Conservation (phyloP, 805 yeast genomes). For the Soucietia sequanensis region DNA sequence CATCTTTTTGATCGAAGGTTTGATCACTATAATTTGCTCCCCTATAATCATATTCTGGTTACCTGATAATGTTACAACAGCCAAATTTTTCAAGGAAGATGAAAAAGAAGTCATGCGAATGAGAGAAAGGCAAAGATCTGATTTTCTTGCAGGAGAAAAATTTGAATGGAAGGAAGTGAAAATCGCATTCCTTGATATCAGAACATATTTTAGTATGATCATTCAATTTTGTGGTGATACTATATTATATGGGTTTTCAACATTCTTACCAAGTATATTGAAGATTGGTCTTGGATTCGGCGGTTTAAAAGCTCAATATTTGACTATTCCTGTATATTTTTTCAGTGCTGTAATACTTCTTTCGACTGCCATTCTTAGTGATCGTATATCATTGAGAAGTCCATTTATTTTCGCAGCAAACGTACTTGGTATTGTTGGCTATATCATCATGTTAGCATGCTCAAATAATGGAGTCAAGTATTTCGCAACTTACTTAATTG, state of each 20-base stretch:
- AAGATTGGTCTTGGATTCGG: constrained; percentile 27
- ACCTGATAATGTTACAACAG: constrained; percentile 39
- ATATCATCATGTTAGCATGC: constrained; percentile 26
- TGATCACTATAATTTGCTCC: constrained; percentile 39
- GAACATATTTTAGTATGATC: constrained; percentile 30
- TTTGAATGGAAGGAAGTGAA: constrained; percentile 29
- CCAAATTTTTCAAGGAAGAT: constrained; percentile 37
- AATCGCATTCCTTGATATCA: constrained; percentile 35
- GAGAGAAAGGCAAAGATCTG: constrained; percentile 33
- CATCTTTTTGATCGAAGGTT: constrained; percentile 49
- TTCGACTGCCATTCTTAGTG: constrained; percentile 23
- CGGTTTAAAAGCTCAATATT: constrained; percentile 31
- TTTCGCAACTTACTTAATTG: constrained; percentile 36
- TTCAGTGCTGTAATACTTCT: constrained; percentile 27
- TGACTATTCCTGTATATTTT: constrained; percentile 40
- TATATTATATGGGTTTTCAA: constrained; percentile 41
- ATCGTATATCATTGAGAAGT: constrained; percentile 24
- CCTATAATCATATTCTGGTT: constrained; percentile 31
- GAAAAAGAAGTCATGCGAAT: constrained; percentile 36
- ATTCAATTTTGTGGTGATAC: constrained; percentile 46
- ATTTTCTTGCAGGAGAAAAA: constrained; percentile 29
- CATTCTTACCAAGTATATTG: constrained; percentile 41
- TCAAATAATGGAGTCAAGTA: constrained; percentile 29
- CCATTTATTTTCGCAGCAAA: constrained; percentile 26
- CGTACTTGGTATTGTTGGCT: constrained; percentile 29